Base-by-base conservation (phyloP, 768 basidiomycete genomes). In the Termitomyces sp. region DNA sequence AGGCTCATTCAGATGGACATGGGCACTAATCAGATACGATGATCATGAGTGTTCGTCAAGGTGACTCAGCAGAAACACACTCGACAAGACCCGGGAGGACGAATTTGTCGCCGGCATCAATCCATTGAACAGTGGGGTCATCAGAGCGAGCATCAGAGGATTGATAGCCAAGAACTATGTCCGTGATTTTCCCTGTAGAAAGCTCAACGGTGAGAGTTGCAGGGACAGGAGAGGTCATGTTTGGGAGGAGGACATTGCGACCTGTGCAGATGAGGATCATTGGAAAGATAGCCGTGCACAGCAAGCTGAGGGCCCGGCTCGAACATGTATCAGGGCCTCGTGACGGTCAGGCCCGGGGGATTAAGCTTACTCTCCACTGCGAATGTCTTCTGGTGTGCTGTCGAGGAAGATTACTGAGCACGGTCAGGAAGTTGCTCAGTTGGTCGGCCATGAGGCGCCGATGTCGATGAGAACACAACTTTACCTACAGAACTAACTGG, bases 1-100 rank as follows among this genome's bases (percentile, higher is more conserved):
- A 8, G 94, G 95, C 68, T 96, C 92, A 73, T 96, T 96, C 58
- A 96, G 83, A 74, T 97, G 95, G 31, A 96, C 95, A 69, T 97
- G 92, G 9, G 91, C 83, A 73, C 92, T 94, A 70, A 51, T 60
- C 38, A 40, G 32, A 58, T 32, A 38, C 31, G 46, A 55, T 34
- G 32, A 57, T 61, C 56, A 60, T 42, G 12, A 31, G 63, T 48
- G 57, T 45, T 61, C 34, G 49, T 48, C 55, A 60, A 62, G 49
- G 61, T 43, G 47, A 56, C 17, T 59, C 25, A 55, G 56, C 31
- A 62, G 36, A 37, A 32, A 76, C 86, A 59, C 67, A 91, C 92
- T 94, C 92, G 47, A 94, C 86, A 38, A 94, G 80, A 29, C 92
- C 92, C 7, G 92, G 92, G 15, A 94, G 77, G 37, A 94, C 74